Conservation (phyloP, 73 alveolate species). For the Paramecium primaurelia region DNA sequence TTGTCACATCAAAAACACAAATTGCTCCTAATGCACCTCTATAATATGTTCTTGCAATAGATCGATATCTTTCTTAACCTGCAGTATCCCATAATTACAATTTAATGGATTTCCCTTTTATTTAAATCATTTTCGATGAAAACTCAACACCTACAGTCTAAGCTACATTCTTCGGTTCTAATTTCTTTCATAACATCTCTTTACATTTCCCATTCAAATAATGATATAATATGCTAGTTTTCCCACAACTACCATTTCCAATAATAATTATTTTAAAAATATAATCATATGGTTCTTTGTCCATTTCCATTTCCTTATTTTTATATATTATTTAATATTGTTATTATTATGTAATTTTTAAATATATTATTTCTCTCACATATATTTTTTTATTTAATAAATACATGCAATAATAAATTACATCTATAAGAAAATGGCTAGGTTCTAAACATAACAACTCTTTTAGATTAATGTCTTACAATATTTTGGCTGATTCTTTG, state of each 20-base stretch:
- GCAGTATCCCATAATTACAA: constrained; percentile 94
- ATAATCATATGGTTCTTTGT: constrained; percentile 57
- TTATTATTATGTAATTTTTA: background rate
- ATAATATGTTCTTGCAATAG: constrained; percentile 85
- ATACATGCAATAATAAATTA: background rate
- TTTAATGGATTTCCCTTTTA: constrained; percentile 76
- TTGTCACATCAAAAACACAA: constrained; percentile 74
- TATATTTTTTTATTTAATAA: background rate
- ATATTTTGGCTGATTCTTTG: constrained; percentile 29
- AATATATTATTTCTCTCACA: background rate
- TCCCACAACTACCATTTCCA: constrained; percentile 70
- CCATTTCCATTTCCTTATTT: constrained; percentile 42
- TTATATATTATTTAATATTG: background rate
- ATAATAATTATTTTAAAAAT: constrained; percentile 64
- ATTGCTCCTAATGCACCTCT: constrained; percentile 93
- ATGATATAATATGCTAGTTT: constrained; percentile 63
- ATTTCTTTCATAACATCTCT: background rate
- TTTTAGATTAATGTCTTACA: constrained; percentile 20
- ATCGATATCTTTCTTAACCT: constrained; percentile 85
- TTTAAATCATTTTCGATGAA: constrained; percentile 72
- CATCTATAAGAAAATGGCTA: background rate
- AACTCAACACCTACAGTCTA: constrained; percentile 91
- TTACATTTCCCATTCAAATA: constrained; percentile 59
- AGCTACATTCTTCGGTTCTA: constrained; percentile 55
- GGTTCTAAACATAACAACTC: background rate